These are phyloP conservation scores for Teratosphaeria nubilosa DNA, from an alignment of 2,329 filamentous ascomycete genomes.

Conservation along the genomic window DNA sequence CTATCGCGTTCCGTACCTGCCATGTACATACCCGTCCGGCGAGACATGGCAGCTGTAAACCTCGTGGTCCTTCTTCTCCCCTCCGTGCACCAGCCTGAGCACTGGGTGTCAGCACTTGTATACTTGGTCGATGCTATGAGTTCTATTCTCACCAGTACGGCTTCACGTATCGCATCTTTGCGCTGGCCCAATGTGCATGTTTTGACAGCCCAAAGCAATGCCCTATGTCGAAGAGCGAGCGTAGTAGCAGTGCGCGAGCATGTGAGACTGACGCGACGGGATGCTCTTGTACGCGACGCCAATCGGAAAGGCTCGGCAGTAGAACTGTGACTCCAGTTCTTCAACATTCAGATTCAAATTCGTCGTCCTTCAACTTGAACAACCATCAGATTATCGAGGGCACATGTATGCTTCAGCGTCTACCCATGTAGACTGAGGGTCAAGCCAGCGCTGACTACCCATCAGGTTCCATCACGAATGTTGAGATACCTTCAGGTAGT, in stretches of 20 bases:
- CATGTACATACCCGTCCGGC: conserved; percentile 59
- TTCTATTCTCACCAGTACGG: conserved; percentile 49
- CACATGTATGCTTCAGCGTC: too few relatives aligned
- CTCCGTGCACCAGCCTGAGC: conserved; percentile 78
- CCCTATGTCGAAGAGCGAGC: neutral
- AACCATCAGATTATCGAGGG: too few relatives aligned
- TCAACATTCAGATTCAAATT: too few relatives aligned
- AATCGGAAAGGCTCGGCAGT: neutral
- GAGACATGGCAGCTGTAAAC: conserved; percentile 98
- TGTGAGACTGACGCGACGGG: neutral
- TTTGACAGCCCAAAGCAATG: neutral
- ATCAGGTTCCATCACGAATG: too few relatives aligned
- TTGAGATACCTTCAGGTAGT: too few relatives aligned
- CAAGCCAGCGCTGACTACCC: too few relatives aligned
- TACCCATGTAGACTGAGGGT: too few relatives aligned
- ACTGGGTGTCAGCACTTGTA: neutral
- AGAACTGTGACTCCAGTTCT: too few relatives aligned
- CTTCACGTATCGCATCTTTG: conserved; percentile 61
- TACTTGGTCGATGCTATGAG: neutral
- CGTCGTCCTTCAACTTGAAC: too few relatives aligned
- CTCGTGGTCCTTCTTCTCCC: conserved; percentile 96
- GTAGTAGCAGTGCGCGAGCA: neutral
- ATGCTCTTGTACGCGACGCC: too few relatives aligned
- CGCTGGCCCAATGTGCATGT: neutral
- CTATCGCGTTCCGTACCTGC: neutral